Percentiles rank a stretch among this genome's conserved stretches.
These are phyloP conservation scores for Linnemannia schmuckeri DNA, from an alignment of 192 early-diverging fungal species.

Conservation along the genomic window DNA sequence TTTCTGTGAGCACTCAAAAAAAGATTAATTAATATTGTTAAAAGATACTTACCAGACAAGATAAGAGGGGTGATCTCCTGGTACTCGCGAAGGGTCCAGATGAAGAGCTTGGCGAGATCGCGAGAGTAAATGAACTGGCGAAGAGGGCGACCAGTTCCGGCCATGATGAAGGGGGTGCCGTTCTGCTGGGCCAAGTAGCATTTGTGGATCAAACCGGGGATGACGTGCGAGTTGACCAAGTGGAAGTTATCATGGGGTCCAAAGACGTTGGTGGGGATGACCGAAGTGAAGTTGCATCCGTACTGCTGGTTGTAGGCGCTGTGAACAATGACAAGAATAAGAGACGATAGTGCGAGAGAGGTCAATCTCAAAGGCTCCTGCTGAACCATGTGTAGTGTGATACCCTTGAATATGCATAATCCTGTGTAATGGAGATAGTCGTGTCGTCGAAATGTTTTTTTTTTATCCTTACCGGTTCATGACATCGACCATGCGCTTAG, in stretches of 20 bases:
- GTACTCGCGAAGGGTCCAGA: slow-evolving; percentile 88
- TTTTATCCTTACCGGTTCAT: slow-evolving; percentile 73
- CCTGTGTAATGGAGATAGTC: background rate
- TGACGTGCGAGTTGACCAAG: slow-evolving; percentile 84
- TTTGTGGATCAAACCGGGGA: slow-evolving; percentile 86
- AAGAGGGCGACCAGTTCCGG: slow-evolving; percentile 81
- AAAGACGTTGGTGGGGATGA: slow-evolving; percentile 88
- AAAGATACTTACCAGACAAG: slow-evolving; percentile 72
- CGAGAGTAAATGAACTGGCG: slow-evolving; percentile 88
- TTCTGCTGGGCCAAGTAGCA: slow-evolving; percentile 86
- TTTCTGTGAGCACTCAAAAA: slow-evolving; percentile 1
- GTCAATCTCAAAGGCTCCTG: background rate
- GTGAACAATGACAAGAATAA: background rate
- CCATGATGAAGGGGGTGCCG: slow-evolving; percentile 79
- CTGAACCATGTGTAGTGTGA: background rate
- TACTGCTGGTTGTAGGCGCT: slow-evolving; percentile 85
- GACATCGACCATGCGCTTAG: slow-evolving; percentile 88
- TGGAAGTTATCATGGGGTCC: slow-evolving; percentile 86
- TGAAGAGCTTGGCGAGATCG: slow-evolving; percentile 83
- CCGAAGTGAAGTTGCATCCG: slow-evolving; percentile 83
- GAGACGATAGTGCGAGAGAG: background rate
- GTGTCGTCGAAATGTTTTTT: background rate
- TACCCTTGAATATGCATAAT: background rate
- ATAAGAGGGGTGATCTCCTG: slow-evolving; percentile 84
- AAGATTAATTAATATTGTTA: background rate